These are phyloP conservation scores for Coemansia sp. DNA, from an alignment of 192 early-diverging fungal genomes.

Conservation along the genomic window DNA sequence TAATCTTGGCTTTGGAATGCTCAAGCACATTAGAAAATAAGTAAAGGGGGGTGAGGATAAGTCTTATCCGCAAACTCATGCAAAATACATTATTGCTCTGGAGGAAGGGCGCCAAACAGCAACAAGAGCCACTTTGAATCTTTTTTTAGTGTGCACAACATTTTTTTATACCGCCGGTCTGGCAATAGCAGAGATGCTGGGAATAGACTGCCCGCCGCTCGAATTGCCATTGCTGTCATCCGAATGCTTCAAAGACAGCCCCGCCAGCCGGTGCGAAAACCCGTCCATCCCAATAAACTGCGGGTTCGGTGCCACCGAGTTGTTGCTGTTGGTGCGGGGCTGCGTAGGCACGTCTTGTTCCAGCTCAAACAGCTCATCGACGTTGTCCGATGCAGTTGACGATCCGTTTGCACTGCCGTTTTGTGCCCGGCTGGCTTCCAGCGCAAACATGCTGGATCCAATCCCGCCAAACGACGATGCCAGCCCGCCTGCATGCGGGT, in stretches of 20 bases:
- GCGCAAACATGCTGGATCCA: constrained; percentile 14
- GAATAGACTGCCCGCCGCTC: constrained; percentile 12
- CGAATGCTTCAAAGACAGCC: constrained; percentile 23
- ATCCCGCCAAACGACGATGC: constrained; percentile 16
- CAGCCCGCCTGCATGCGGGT: constrained; percentile 4
- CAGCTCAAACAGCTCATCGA: constrained; percentile 50
- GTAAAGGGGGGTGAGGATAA: too few relatives aligned
- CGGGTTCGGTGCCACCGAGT: constrained; percentile 23
- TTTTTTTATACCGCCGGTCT: constrained; percentile 16
- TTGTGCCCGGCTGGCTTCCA: not conserved
- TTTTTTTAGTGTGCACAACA: not conserved
- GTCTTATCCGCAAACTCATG: too few relatives aligned
- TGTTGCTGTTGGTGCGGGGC: constrained; percentile 8
- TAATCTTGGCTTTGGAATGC: not conserved
- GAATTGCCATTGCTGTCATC: constrained; percentile 2
- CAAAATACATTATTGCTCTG: too few relatives aligned
- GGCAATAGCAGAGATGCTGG: constrained; percentile 33
- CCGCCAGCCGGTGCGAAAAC: constrained; percentile 36
- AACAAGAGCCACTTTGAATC: too few relatives aligned
- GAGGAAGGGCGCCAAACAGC: too few relatives aligned
- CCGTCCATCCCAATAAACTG: constrained; percentile 43
- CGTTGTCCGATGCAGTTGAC: constrained; percentile 39
- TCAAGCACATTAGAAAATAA: too few relatives aligned
- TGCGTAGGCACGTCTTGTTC: constrained; percentile 28
- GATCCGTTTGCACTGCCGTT: constrained; percentile 31